Evolutionary conservation across 108 stramenopile species (phyloP), one percentile per base, ranked within the genome.

Genomic region (Aurantiochytrium sp.): DNA sequence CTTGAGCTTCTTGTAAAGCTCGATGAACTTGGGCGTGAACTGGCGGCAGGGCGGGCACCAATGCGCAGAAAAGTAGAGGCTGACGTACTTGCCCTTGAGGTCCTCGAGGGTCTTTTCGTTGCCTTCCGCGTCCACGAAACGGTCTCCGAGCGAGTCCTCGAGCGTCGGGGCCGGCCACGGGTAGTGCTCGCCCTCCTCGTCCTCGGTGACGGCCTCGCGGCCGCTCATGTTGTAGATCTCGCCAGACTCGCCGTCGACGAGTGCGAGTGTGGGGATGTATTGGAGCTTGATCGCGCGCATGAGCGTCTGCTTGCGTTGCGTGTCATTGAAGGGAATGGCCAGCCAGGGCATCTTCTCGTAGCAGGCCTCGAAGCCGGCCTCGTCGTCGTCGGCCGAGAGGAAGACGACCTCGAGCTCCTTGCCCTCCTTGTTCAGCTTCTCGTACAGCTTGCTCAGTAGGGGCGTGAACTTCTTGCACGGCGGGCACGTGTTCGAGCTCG

Each of bases 401-500:
- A 97, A 97, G 34, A 97, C 93, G 54, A 97, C 87, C 91, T 97
- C 97, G 55, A 95, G 94, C 86, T 94, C 92, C 12, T 93, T 90
- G 68, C 92, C 90, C 27, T 87, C 87, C 85, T 92, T 92, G 87
- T 93, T 54, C 55, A 59, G 32, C 88, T 91, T 85, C 17, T 89
- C 91, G 91, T 97, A 97, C 88, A 96, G 92, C 89, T 96, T 93
- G 69, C 92, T 92, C 6, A 98, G 94, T 91, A 94, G 89, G 0
- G 97, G 97, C 31, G 97, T 97, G 86, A 98, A 98, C 1, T 87
- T 55, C 8, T 95, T 93, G 87, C 97, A 97, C 19, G 97, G 96
- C 4, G 89, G 91, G 87, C 96, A 92, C 89, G 93, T 94, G 88
- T 27, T 32, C 31, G 31, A 32, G 55, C 55, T 59, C 10, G 95